Evolutionary conservation across 2,329 filamentous ascomycete genomes (phyloP).

Genomic region (Neocatenulostroma microsporum): DNA sequence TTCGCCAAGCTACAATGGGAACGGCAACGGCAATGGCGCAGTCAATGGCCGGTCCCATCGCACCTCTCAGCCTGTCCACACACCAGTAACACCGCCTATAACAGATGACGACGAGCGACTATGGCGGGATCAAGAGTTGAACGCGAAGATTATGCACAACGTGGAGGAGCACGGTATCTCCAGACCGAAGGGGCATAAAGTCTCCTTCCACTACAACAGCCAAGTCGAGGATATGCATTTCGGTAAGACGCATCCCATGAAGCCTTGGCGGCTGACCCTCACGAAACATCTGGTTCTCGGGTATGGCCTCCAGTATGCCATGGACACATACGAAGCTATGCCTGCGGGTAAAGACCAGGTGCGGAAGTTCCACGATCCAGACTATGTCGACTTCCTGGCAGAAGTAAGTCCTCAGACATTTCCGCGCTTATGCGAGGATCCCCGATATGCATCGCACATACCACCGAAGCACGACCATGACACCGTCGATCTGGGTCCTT

Average conservation of each 20-base stretch:
- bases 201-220: conserved; percentile 93
- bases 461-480: conserved; percentile 39
- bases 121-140: conserved; percentile 32
- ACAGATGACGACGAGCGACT: conserved; percentile 43
- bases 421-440: conserved; percentile 47
- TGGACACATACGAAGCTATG: conserved; percentile 86
- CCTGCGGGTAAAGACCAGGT: conserved; percentile 83
- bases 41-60: conserved; percentile 4
- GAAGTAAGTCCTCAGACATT: conserved; percentile 28
- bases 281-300: conserved; percentile 91
- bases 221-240: conserved; percentile 96
- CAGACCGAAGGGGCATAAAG: conserved; percentile 74
- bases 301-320: conserved; percentile 92
- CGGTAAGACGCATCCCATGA: conserved; percentile 96
- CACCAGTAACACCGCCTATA: conserved; percentile 31
- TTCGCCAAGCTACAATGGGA: conserved; percentile 7
- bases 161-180: conserved; percentile 61
- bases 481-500: conserved; percentile 47
- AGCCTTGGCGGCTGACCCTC: conserved; percentile 91
- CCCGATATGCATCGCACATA: conserved; percentile 34
- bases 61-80: conserved; percentile 6
- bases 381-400: conserved; percentile 83
- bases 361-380: conserved; percentile 72
- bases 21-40: no score
- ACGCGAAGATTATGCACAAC: conserved; percentile 46